Evolutionary conservation across 179 eudicot genomes (phyloP), one percentile per base, ranked within the genome.

Genomic region (Sideroxylon spinosum): DNA sequence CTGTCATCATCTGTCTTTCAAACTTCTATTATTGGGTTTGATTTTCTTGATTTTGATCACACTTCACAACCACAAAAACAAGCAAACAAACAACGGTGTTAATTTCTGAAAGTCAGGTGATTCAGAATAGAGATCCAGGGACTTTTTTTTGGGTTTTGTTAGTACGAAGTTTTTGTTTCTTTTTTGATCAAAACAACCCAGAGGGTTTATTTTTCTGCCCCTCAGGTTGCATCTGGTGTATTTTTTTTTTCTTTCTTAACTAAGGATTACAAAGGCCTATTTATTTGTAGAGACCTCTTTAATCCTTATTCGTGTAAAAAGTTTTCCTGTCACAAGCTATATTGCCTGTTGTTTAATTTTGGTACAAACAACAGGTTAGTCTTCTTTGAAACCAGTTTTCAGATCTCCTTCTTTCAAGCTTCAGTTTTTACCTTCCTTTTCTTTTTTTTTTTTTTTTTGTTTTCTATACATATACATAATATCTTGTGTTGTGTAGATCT

Each of bases 1-100:
- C 90, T 85, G 90, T 87, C 77, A 81, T 87, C 82, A 76, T 85
- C 88, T 87, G 90, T 83, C 84, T 87, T 85, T 83, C 85, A 77
- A 67, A 60, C 44, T 64, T 67, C 63, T 60, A 46, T 72, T 85
- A 74, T 56, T 20, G 73, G 83, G 88, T 81, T 85, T 83, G 84
- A 71, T 76, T 23, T 2, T 50, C 67, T 84, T 78, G 76, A 60
- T 77, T 82, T 80, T 80, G 62, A 73, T 20, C 70, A 57, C 44
- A 61, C 56, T 44, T 20, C 3, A 44, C 25, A 37, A 28, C 12
- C 60, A 50, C 22, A 49, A 13, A 60, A 63, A 61, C 29, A 61
- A 75, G 13, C 56, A 56, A 84, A 75, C 80, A 71, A 67, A 28
- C 9, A 29, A 61, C 80, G 81, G 78, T 81, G 79, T 81, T 37